Conservation (phyloP, 2,329 filamentous ascomycete genomes). For the Mollisia scopiformis region DNA sequence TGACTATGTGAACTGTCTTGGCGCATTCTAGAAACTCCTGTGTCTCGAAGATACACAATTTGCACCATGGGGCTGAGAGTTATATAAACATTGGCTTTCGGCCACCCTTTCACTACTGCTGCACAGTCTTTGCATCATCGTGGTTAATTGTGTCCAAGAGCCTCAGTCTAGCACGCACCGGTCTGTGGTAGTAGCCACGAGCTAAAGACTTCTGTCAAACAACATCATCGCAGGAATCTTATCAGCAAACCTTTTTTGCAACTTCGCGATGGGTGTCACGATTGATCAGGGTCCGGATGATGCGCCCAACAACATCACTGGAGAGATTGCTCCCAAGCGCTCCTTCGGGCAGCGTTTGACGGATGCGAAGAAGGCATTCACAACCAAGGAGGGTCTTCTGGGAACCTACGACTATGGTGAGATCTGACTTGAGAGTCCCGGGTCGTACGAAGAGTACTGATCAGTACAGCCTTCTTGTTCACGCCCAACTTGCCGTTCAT, state of each 20-base stretch:
- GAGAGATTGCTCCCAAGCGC: slow-evolving; percentile 43
- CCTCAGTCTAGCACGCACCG: background rate
- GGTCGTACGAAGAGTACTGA: slow-evolving; percentile 14
- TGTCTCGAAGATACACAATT: background rate
- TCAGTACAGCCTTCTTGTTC: slow-evolving; percentile 68
- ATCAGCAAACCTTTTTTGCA: background rate
- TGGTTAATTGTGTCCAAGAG: background rate
- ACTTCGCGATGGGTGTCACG: slow-evolving; percentile 28
- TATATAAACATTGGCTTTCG: background rate
- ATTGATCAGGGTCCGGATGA: slow-evolving; percentile 33
- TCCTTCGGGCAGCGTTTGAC: slow-evolving; percentile 44
- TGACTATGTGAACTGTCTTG: background rate
- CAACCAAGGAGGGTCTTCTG: slow-evolving; percentile 68
- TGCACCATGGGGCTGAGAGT: background rate
- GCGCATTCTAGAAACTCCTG: background rate
- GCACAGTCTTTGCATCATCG: background rate
- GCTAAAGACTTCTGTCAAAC: background rate
- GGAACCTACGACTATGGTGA: slow-evolving; percentile 83
- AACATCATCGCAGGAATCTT: background rate
- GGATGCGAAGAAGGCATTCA: slow-evolving; percentile 47
- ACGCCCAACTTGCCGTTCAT: slow-evolving; percentile 77
- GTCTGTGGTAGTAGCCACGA: background rate
- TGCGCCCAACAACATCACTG: slow-evolving; percentile 47
- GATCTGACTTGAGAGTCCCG: slow-evolving; percentile 48
- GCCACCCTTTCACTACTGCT: background rate